Base-by-base conservation (phyloP, 108 stramenopile species). In the Parietichytrium sp. region DNA sequence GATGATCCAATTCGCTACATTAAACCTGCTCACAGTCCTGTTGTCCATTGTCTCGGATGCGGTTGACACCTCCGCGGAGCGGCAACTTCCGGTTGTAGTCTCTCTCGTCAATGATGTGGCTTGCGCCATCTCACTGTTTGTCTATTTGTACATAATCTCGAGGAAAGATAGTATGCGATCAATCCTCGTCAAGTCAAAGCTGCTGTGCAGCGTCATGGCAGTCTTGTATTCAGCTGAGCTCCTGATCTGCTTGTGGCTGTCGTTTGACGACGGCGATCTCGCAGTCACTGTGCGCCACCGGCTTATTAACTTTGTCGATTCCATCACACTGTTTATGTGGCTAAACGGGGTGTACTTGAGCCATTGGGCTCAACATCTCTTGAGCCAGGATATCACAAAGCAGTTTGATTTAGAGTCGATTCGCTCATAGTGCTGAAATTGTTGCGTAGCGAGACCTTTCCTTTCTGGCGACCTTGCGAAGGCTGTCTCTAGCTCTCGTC, bases 331-430 rank as follows among this genome's bases (percentile, higher is more conserved):
- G 8, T 3, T 27, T 1, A 72, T 42, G 6, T 72, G 61, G 61
- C 18, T 72, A 33, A 72, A 72, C 33, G 61, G 61, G 7, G 61
- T 42, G 6, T 72, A 72, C 20, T 27, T 72, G 42, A 45, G 61
- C 20, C 36, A 33, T 6, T 42, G 61, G 10, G 61, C 38, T 27
- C 20, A 45, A 6, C 20, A 13, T 16, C 23, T 72, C 1, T 25
- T 72, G 6, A 47, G 20, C 23, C 61, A 72, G 20, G 61, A 72
- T n/a, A 72, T 72, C 20, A 72, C 49, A 18, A n/a, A 50, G 16
- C 16, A 18, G 49, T 50, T 18, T 50, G n/a, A n/a, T 50, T 50
- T 16, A 18, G 49, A 16, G 18, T 18, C n/a, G 49, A 18, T 18
- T 50, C 16, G 49, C 49, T 50, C n/a, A n/a, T 50, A 50, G n/a